A percentile compares a stretch with the other conserved stretches of the same genome.
phyloP scores from a whole-genome alignment of 2,329 filamentous ascomycete genomes.

The Fusarium sp. region DNA sequence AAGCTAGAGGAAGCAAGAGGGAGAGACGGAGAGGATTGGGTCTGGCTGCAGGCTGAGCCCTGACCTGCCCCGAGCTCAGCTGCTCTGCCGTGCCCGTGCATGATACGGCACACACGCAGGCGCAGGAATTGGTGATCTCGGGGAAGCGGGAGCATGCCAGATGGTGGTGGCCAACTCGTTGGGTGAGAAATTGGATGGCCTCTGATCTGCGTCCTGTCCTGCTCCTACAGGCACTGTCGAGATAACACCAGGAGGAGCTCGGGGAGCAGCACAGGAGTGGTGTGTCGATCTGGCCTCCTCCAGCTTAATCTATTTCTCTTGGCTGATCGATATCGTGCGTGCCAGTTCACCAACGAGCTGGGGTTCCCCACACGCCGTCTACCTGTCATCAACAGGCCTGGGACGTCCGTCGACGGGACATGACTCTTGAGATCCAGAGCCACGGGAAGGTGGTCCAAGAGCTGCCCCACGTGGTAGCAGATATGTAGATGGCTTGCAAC shows the following conservation, averaged over 20 bases:
- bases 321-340: not conserved
- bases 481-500: not conserved
- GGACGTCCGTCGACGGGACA: not conserved
- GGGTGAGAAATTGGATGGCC: not conserved
- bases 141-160: not conserved
- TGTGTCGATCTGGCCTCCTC: not conserved
- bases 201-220: slow-evolving; percentile 13
- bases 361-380: slow-evolving; percentile 1
- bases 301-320: not conserved
- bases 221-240: not conserved
- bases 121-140: not conserved
- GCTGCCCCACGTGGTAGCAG: not conserved
- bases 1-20: not conserved
- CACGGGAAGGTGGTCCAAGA: not conserved
- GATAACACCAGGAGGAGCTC: slow-evolving; percentile 1
- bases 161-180: slow-evolving; percentile 6
- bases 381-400: not conserved
- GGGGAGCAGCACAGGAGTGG: not conserved
- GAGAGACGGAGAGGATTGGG: slow-evolving; percentile 2
- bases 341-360: not conserved
- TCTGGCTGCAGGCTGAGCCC: slow-evolving; percentile 11
- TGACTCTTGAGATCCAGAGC: not conserved
- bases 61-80: slow-evolving; percentile 8
- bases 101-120: not conserved
- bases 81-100: not conserved